Conservation (phyloP, 257 asterid species). For the Handroanthus guayacan region DNA sequence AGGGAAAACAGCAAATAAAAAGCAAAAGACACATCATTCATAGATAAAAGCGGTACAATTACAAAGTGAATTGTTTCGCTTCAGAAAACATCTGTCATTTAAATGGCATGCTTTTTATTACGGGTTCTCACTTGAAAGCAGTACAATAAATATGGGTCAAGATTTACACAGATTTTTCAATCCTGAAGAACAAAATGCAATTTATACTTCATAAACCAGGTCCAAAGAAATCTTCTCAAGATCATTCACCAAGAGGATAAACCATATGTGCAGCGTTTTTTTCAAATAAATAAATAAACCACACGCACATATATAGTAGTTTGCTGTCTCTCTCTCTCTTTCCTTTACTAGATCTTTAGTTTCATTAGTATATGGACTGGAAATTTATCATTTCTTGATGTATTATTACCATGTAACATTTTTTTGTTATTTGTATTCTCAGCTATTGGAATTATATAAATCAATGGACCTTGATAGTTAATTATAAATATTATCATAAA, state of each 20-base stretch:
- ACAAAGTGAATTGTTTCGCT: too few species aligned
- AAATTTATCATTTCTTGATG: background rate
- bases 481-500: background rate
- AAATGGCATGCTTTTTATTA: too few species aligned
- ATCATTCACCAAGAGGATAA: background rate
- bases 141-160: too few species aligned
- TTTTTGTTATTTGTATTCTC: background rate
- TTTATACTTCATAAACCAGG: too few species aligned
- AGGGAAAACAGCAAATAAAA: conserved; percentile 16
- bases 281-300: too few species aligned
- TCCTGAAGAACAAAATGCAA: too few species aligned
- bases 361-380: background rate
- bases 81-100: too few species aligned
- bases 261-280: background rate
- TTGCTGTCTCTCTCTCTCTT: background rate
- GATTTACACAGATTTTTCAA: too few species aligned
- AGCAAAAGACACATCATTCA: background rate
- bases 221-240: background rate
- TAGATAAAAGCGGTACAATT: too few species aligned
- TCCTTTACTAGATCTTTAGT: background rate
- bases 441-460: background rate
- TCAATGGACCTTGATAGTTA: background rate
- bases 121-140: too few species aligned
- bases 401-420: background rate
- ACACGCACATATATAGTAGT: too few species aligned